Evolutionary conservation across 441 rosid species (phyloP), one percentile per base, ranked within the genome.

Genomic region (Populus trichocarpa): DNA sequence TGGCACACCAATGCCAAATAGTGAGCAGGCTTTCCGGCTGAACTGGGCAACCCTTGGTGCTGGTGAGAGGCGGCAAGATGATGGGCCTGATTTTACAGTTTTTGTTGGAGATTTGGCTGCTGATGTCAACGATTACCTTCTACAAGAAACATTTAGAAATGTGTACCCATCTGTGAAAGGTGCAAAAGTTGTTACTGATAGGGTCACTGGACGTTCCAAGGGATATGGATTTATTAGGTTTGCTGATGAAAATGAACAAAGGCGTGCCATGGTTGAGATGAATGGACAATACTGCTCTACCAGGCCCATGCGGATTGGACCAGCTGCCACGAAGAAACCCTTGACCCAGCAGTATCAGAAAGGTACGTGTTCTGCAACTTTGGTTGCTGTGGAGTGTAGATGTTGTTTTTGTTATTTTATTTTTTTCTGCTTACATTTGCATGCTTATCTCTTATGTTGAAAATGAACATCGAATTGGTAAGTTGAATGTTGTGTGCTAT

Each of bases 101-200:
- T 93, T 96, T 77, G 97, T 96, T 36, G 99, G 99, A 67, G 99
- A 96, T 75, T 82, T 93, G 83, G 97, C 98, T 23, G 89, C 98
- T 25, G 99, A 96, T 85, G 97, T 92, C 71, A 89, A 87, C 3
- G 99, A 93, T 84, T 87, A 86, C 72, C 77, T 81, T 65, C 89
- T 93, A 25, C 92, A 87, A 77, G 98, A 96, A 72, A 91, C 96
- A 16, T 96, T 96, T 77, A 90, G 86, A 81, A 78, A 53, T 20
- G 80, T 85, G 8, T 92, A 96, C 73, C 26, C 86, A 1, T 89
- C 99, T 50, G 90, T 93, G 71, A 96, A 91, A 83, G 94, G 98
- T 35, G 98, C 98, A 28, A 96, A 92, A 85, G 95, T 93, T 80
- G 99, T 96, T 35, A 89, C 88, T 35, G 99, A 96, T 83, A 91